Conservation (phyloP, 768 basidiomycete species). For the Auriculariales sp. region DNA sequence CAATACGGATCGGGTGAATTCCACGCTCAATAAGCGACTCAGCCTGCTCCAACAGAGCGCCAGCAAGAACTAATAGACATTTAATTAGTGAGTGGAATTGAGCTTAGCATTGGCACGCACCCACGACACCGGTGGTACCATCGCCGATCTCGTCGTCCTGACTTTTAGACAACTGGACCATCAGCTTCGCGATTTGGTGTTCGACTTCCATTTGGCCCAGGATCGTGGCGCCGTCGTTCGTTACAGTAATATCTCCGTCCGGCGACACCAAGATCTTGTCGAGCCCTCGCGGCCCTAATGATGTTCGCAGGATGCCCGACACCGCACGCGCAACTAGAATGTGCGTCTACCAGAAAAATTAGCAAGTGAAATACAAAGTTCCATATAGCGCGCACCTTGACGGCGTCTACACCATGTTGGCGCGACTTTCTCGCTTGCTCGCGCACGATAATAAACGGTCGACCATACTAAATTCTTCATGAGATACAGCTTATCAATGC, state of each 20-base stretch:
- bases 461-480: slow-evolving; percentile 48
- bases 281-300: slow-evolving; percentile 87
- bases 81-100: slow-evolving; percentile 1
- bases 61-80: slow-evolving; percentile 66
- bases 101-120: slow-evolving; percentile 24
- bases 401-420: slow-evolving; percentile 84
- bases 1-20: slow-evolving; percentile 96
- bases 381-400: slow-evolving; percentile 48
- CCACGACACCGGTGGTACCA: slow-evolving; percentile 97
- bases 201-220: slow-evolving; percentile 98
- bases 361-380: slow-evolving; percentile 7
- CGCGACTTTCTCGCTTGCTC: slow-evolving; percentile 90
- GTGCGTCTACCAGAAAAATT: slow-evolving; percentile 44
- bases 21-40: slow-evolving; percentile 96
- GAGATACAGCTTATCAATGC: slow-evolving; percentile 9
- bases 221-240: slow-evolving; percentile 98
- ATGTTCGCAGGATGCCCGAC: slow-evolving; percentile 88
- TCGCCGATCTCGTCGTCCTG: slow-evolving; percentile 99
- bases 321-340: slow-evolving; percentile 92
- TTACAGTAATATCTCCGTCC: slow-evolving; percentile 98
- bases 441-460: slow-evolving; percentile 94
- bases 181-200: slow-evolving; percentile 95
- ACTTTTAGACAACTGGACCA: slow-evolving; percentile 91
- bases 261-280: slow-evolving; percentile 92
- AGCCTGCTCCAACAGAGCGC: slow-evolving; percentile 88